phyloP scores from a whole-genome alignment of 116 monocot genomes.

The Cymodocea nodosa region DNA sequence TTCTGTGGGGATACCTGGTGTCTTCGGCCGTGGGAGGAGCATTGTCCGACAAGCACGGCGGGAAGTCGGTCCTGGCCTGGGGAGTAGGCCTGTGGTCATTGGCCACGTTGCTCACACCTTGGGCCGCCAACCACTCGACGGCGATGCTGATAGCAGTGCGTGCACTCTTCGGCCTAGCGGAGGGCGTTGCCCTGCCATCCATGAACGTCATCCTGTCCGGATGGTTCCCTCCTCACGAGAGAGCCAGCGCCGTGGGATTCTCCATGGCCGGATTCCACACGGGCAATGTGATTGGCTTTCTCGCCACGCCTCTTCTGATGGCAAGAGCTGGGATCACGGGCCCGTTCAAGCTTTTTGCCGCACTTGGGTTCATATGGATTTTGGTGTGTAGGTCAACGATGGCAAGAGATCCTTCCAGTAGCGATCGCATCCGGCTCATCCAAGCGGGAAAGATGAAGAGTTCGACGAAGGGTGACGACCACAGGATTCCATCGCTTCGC shows the following conservation, averaged over 20 bases:
- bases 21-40: slow-evolving; percentile 71
- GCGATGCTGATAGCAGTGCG: slow-evolving; percentile 49
- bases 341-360: slow-evolving; percentile 48
- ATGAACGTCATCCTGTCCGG: slow-evolving; percentile 81
- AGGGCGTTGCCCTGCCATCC: slow-evolving; percentile 81
- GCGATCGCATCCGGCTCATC: slow-evolving; percentile 31
- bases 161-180: slow-evolving; percentile 73
- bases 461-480: background rate
- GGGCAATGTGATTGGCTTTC: slow-evolving; percentile 71
- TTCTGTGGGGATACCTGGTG: slow-evolving; percentile 78
- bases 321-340: slow-evolving; percentile 46
- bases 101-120: slow-evolving; percentile 83
- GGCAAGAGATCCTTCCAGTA: slow-evolving; percentile 35
- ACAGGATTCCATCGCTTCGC: slow-evolving; percentile 16
- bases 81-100: slow-evolving; percentile 72
- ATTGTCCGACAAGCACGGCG: slow-evolving; percentile 62
- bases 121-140: slow-evolving; percentile 70
- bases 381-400: slow-evolving; percentile 27
- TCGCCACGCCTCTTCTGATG: slow-evolving; percentile 55
- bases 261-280: slow-evolving; percentile 95
- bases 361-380: slow-evolving; percentile 64
- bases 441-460: slow-evolving; percentile 33
- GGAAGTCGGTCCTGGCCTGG: slow-evolving; percentile 64
- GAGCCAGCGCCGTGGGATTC: slow-evolving; percentile 81
- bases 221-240: slow-evolving; percentile 71